A percentile compares a stretch with the other conserved stretches of the same genome.
phyloP scores from a whole-genome alignment of 2,329 filamentous ascomycete species.

The Colletotrichum cordylinicola region DNA sequence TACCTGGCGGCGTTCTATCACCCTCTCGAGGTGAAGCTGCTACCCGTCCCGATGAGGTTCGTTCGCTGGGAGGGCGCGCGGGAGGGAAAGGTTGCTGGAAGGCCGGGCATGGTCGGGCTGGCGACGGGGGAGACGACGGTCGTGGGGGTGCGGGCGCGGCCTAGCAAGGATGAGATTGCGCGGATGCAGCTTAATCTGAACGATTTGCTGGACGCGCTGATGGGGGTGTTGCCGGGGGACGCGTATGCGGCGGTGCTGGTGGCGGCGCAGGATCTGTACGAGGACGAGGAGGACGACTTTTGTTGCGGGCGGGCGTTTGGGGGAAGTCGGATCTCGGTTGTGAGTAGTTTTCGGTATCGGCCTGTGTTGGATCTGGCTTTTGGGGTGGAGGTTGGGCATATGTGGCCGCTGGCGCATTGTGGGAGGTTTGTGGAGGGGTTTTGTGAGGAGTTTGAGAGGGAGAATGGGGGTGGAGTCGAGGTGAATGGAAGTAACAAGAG shows the following conservation, averaged over 20 bases:
- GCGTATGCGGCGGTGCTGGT: constrained; percentile 65
- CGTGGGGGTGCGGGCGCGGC: constrained; percentile 57
- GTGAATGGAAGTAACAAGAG: not conserved
- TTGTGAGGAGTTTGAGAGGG: constrained; percentile 27
- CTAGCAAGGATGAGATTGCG: constrained; percentile 52
- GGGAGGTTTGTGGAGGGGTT: constrained; percentile 48
- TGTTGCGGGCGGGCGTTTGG: constrained; percentile 72
- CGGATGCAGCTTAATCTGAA: constrained; percentile 61
- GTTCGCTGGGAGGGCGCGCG: constrained; percentile 48
- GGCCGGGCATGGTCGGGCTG: constrained; percentile 47
- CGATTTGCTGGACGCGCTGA: constrained; percentile 64
- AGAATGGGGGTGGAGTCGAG: not conserved
- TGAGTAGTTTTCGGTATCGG: constrained; percentile 67
- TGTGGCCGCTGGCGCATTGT: constrained; percentile 72
- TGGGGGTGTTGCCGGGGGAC: constrained; percentile 58
- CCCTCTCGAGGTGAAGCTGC: constrained; percentile 53
- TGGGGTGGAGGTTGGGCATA: constrained; percentile 52
- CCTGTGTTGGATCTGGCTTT: constrained; percentile 51
- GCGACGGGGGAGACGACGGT: constrained; percentile 39
- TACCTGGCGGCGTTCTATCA: constrained; percentile 58
- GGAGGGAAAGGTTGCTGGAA: constrained; percentile 2
- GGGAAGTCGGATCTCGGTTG: constrained; percentile 64
- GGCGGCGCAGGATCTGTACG: constrained; percentile 68
- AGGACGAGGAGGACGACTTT: constrained; percentile 70
- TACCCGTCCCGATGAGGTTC: constrained; percentile 48